Evolutionary conservation across 176 grass and related monocot genomes (phyloP).

Genomic region (Phragmites australis): DNA sequence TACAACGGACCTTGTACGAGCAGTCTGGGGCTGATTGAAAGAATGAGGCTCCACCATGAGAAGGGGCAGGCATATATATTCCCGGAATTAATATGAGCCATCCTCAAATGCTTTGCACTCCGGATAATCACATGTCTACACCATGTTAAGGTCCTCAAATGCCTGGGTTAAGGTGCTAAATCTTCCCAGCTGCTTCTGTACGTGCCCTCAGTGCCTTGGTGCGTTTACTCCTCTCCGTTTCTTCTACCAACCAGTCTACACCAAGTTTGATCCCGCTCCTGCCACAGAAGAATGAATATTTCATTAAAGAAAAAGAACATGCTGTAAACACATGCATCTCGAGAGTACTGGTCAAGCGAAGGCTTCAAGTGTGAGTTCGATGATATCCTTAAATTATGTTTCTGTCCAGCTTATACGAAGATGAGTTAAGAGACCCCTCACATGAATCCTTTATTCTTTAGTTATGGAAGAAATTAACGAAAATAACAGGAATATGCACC

Average conservation of each 20-base stretch:
- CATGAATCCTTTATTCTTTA: neutral
- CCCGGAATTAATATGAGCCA: constrained; percentile 6
- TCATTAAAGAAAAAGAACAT: constrained; percentile 3
- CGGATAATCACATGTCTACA: constrained; percentile 3
- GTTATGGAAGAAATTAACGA: neutral
- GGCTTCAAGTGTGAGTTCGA: constrained; percentile 4
- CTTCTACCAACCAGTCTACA: constrained; percentile 84
- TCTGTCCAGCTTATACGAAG: neutral
- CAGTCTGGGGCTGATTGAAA: neutral
- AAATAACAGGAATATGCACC: neutral
- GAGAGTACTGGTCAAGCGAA: neutral
- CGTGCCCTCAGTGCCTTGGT: constrained; percentile 63
- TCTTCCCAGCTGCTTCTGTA: constrained; percentile 53
- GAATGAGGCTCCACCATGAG: constrained; percentile 4
- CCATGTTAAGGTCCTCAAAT: too few relatives aligned
- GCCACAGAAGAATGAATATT: constrained; percentile 29
- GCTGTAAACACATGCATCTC: neutral
- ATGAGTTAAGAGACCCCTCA: neutral
- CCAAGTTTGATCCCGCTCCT: constrained; percentile 84
- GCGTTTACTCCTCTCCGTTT: constrained; percentile 83
- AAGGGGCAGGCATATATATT: neutral
- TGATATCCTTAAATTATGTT: constrained; percentile 1
- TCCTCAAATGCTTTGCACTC: constrained; percentile 29
- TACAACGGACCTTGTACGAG: constrained; percentile 20
- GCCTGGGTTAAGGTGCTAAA: constrained; percentile 42